Evolutionary conservation across 1,284 basidiomycete species (phyloP), one percentile per base, ranked within the genome.

Genomic region (Tetrapyrgos nigripes): DNA sequence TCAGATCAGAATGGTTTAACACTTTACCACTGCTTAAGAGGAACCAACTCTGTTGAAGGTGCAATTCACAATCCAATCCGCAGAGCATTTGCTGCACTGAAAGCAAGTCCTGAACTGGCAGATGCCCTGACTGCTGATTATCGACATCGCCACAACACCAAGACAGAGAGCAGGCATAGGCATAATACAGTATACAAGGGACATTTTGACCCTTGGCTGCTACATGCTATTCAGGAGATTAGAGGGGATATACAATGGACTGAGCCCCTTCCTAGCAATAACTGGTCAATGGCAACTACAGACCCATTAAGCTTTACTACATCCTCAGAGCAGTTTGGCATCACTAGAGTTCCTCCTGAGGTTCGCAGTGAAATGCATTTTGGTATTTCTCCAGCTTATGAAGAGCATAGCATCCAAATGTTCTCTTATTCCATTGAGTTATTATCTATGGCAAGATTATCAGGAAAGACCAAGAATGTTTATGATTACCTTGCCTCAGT

Each of bases 21-120:
- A 13, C 24, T 66, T 13, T 70, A 62, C 55, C 60, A 55, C 26
- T 61, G 55, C 27, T 49, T 68, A 5, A 40, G 61, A 53, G 68
- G 66, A 11, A 67, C 67, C 14, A 70, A 66, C 29, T 64, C 62
- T n/a, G 55, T 67, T 52, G 65, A 68, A 52, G 65, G 66, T 26
- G 66, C 27, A 27, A 57, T 68, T 35, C 64, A 62, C 43, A 60
- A 50, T 46, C n/a, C 46, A 19, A 31, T 62, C 10, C 50, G 55
- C 13, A 33, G 50, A 14, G 31, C 47, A 10, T 62, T 62, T 55
- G 59, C 51, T 1, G 50, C 61, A 14, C 28, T 60, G 4, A 21
- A 46, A 50, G 60, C 57, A 13, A 37, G 62, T 27, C 50, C 53
- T 6, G 57, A 64, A 24, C 35, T 64, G 14, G 61, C 63, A 28